Base-by-base conservation (phyloP, 352 stramenopile genomes). In the Aphanomyces euteiches region DNA sequence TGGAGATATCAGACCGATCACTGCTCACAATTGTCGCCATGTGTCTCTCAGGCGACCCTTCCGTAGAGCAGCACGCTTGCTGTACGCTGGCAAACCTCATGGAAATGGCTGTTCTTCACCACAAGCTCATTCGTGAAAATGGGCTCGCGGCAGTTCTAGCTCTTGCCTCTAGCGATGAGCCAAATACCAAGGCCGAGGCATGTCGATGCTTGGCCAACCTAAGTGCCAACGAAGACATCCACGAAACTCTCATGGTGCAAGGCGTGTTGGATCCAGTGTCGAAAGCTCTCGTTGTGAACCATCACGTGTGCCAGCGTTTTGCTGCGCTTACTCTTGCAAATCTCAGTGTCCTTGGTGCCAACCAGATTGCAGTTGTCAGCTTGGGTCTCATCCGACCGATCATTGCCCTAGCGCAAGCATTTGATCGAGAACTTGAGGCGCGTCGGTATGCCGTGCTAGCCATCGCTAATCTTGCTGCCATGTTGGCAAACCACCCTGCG, bases 11-110 rank as follows among this genome's bases (percentile, higher is more conserved):
- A 13, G 91, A 98, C 72, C 85, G 96, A 61, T 84, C 90, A 21
- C 83, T 99, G 48, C 93, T 97, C 8, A 98, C 96, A 6, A 96
- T 99, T 67, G 97, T 98, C 45, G 93, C 87, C 17, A 89, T 98
- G 77, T 90, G 96, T 41, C 80, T 98, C 3, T 96, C 88, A 17
- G 94, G 91, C 4, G 95, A 98, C 74, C 75, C 78, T 1, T 76
- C 77, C 1, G 87, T 98, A 12, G 96, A 98, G 72, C 88, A 96
- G 67, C 95, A 98, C 69, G 86, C 92, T 5, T 97, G 92, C 73
- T 98, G 90, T 69, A 96, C 94, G 37, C 85, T 98, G 53, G 93
- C 95, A 5, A 99, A 99, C 74, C 81, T 99, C 13, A 87, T 98
- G 68, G 96, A 99, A 74, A 81, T 97, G 37, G 85, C 90, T 45